Evolutionary conservation across 192 early-diverging fungal genomes (phyloP).

Genomic region (Gryganskiella cystojenkinii): DNA sequence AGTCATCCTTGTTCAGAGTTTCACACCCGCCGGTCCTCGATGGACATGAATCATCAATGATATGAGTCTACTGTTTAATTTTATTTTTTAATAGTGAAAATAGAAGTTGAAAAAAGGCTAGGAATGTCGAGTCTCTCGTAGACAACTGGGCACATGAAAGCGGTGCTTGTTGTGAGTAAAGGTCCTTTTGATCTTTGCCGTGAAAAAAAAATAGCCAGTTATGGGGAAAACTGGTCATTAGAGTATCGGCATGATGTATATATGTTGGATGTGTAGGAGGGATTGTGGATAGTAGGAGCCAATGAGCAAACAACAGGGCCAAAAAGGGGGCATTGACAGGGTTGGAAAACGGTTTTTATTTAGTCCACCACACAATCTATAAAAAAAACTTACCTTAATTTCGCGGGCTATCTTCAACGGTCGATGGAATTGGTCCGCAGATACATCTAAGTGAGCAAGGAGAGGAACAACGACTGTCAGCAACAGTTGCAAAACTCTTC

Average conservation of each 20-base stretch:
- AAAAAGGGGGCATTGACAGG: too few species aligned
- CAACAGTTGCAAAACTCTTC: too few species aligned
- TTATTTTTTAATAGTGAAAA: not conserved
- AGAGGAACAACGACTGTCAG: too few species aligned
- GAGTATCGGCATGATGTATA: slow-evolving; percentile 47
- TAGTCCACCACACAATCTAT: too few species aligned
- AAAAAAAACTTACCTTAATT: too few species aligned
- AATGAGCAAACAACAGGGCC: not conserved
- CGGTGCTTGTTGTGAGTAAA: slow-evolving; percentile 50
- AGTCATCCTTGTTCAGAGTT: too few species aligned
- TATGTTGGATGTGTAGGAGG: slow-evolving; percentile 11
- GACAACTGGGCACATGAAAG: slow-evolving; percentile 43
- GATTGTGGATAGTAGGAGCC: not conserved
- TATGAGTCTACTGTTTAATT: not conserved
- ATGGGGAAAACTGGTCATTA: slow-evolving; percentile 52
- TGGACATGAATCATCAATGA: not conserved
- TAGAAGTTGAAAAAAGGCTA: not conserved
- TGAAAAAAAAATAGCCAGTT: slow-evolving; percentile 55
- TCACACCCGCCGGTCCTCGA: too few species aligned
- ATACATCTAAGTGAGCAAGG: too few species aligned
- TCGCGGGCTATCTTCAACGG: too few species aligned
- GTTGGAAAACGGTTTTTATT: too few species aligned
- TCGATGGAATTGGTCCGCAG: too few species aligned
- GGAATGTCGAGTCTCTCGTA: slow-evolving; percentile 53
- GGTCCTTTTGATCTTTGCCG: slow-evolving; percentile 52